Percentiles rank a stretch among this genome's conserved stretches.
These are phyloP conservation scores for Pseudozyma sp. DNA, from an alignment of 1,284 basidiomycete genomes.

Conservation along the genomic window DNA sequence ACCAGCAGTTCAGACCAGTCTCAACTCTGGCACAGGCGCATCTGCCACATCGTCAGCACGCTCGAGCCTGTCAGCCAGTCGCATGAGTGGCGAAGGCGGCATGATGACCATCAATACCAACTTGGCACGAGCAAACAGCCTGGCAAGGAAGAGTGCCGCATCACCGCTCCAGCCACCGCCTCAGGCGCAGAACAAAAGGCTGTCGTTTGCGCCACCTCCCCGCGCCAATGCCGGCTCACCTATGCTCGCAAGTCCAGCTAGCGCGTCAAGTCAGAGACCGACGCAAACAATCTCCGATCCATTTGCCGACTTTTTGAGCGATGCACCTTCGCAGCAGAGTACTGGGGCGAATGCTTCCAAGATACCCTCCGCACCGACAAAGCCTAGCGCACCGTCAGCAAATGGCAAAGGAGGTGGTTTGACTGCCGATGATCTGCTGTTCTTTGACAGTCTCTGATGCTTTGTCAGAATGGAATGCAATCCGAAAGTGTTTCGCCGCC, in stretches of 20 bases:
- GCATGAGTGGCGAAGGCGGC: conserved; percentile 32
- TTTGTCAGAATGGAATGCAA: background rate
- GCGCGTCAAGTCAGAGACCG: background rate
- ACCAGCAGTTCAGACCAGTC: conserved; percentile 10
- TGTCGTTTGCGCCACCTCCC: conserved; percentile 27
- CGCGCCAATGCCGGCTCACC: conserved; percentile 20
- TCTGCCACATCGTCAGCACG: conserved; percentile 26
- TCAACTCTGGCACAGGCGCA: conserved; percentile 12
- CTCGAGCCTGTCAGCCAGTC: conserved; percentile 25
- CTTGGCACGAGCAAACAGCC: conserved; percentile 19
- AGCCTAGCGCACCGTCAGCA: background rate
- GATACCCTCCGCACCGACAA: background rate
- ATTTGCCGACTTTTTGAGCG: conserved; percentile 34
- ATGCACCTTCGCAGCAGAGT: conserved; percentile 15
- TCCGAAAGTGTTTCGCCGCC: background rate
- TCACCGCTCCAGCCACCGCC: conserved; percentile 35
- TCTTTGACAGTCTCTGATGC: conserved; percentile 43
- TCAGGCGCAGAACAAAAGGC: conserved; percentile 22
- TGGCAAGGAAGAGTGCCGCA: conserved; percentile 24
- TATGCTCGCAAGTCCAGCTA: conserved; percentile 2
- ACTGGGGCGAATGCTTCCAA: background rate
- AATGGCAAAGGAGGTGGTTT: conserved; percentile 17
- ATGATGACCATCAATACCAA: conserved; percentile 47
- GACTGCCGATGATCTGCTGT: conserved; percentile 45
- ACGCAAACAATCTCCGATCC: conserved; percentile 3